Percentiles rank a stretch among this genome's conserved stretches.
phyloP scores from a whole-genome alignment of 2,329 filamentous ascomycete genomes.

The Nothophaeocryptopus gaeumannii region DNA sequence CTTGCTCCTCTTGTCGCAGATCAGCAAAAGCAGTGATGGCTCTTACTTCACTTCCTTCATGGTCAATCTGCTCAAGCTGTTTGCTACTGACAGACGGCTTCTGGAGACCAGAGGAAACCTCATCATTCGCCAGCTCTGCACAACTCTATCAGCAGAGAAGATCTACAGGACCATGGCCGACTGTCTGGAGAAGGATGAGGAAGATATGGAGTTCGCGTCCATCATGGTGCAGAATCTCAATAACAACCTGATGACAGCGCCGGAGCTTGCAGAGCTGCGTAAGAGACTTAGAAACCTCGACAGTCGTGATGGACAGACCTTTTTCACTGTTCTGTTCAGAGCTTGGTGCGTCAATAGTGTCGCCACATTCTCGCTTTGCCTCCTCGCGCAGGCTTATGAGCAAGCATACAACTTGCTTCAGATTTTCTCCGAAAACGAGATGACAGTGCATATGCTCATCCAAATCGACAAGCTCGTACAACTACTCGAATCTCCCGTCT shows the following conservation, averaged over 20 bases:
- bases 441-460: conserved; percentile 98
- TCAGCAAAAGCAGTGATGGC: conserved; percentile 93
- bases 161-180: conserved; percentile 96
- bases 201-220: conserved; percentile 94
- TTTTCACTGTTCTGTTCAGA: conserved; percentile 90
- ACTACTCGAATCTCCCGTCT: conserved; percentile 92
- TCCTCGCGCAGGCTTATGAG: conserved; percentile 95
- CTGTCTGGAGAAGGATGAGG: conserved; percentile 92
- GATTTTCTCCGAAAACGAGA: conserved; percentile 96
- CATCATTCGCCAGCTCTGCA: conserved; percentile 91
- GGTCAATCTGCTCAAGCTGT: conserved; percentile 91
- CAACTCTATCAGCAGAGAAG: conserved; percentile 86
- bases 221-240: conserved; percentile 99
- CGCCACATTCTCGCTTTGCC: conserved; percentile 90
- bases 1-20: conserved; percentile 88
- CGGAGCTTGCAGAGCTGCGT: conserved; percentile 84
- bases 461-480: conserved; percentile 99
- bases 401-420: conserved; percentile 95
- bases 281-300: conserved; percentile 89
- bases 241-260: conserved; percentile 97
- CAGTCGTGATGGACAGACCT: conserved; percentile 86
- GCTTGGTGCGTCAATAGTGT: conserved; percentile 99
- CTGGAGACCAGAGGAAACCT: conserved; percentile 91
- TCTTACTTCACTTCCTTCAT: conserved; percentile 98
- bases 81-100: conserved; percentile 87